Conservation (phyloP, 805 yeast species). For the Saturnispora halmiae region DNA sequence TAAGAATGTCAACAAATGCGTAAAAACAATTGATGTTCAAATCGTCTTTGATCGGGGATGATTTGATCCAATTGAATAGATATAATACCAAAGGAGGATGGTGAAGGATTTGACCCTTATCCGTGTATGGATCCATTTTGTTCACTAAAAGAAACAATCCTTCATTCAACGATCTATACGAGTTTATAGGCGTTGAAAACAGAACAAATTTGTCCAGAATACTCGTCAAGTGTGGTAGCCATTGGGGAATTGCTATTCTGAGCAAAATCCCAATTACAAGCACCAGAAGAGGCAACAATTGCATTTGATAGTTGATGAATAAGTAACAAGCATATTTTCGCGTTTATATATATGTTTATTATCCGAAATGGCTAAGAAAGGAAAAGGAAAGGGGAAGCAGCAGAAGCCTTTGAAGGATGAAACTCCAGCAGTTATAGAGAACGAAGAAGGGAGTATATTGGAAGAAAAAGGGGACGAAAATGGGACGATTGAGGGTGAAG, state of each 20-base stretch:
- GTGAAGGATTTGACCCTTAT: conserved; percentile 74
- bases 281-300: conserved; percentile 9
- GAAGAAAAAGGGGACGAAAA: conserved; percentile 2
- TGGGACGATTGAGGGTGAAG: conserved; percentile 6
- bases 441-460: conserved; percentile 5
- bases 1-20: conserved; percentile 49
- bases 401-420: conserved; percentile 4
- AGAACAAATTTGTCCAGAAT: conserved; percentile 45
- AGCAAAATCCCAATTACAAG: conserved; percentile 21
- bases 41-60: conserved; percentile 15
- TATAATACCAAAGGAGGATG: conserved; percentile 71
- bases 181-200: conserved; percentile 64
- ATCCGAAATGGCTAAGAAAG: conserved; percentile 12
- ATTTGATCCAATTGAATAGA: conserved; percentile 34
- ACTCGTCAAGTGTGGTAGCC: conserved; percentile 25
- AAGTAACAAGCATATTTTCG: not conserved
- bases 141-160: conserved; percentile 54
- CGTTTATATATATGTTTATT: not conserved
- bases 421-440: not conserved
- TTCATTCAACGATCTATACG: conserved; percentile 55
- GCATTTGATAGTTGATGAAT: conserved; percentile 1
- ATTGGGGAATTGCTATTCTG: conserved; percentile 22
- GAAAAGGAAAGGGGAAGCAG: conserved; percentile 9
- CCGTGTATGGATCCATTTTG: conserved; percentile 48
- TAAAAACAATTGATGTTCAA: conserved; percentile 34